Evolutionary conservation across 306 rosid genomes (phyloP), one percentile per base, ranked within the genome.

Genomic region (Clitoria ternatea): DNA sequence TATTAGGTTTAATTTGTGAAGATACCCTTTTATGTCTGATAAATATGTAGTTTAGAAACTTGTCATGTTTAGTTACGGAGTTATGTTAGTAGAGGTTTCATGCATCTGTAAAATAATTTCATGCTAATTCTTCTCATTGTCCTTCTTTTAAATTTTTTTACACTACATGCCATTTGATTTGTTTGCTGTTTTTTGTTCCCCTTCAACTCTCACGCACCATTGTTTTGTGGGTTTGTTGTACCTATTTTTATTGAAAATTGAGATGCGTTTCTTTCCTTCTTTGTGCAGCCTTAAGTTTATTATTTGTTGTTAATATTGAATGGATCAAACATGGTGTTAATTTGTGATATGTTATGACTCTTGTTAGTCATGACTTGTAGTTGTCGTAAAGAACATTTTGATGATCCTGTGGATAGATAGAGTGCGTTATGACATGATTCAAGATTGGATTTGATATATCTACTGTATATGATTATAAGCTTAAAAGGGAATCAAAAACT

Each of bases 81-180:
- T 64, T 77, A 70, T 72, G 84, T 80, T 44, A 43, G 80, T 76
- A 78, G 82, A 75, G 63, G 61, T 71, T 72, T 81, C 61, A 5
- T 69, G 69, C 72, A 63, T 39, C 42, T 88, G 91, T 85, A 85
- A 85, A 77, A 81, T 82, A 78, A 42, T 82, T 74, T 42, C 57
- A 57, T 78, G 68, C 35, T 32, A 26, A 30, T 69, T 71, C 48
- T 48, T 61, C 35, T 47, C 26, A 12, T 30, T 27, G 1, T 73
- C 32, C 14, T 44, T 66, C 66, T 27, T 26, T 39, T 61, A 20
- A 14, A 15, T 4, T 22, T 56, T 59, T 66, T 17, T 12, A 23
- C 36, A 22, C 23, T 29, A 11, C 20, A 7, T 50, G 39, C 65
- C 13, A 3, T 66, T 60, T 42, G 22, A 59, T 45, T 43, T 72